phyloP scores from a whole-genome alignment of 768 basidiomycete genomes.

The Boletellus ananas region DNA sequence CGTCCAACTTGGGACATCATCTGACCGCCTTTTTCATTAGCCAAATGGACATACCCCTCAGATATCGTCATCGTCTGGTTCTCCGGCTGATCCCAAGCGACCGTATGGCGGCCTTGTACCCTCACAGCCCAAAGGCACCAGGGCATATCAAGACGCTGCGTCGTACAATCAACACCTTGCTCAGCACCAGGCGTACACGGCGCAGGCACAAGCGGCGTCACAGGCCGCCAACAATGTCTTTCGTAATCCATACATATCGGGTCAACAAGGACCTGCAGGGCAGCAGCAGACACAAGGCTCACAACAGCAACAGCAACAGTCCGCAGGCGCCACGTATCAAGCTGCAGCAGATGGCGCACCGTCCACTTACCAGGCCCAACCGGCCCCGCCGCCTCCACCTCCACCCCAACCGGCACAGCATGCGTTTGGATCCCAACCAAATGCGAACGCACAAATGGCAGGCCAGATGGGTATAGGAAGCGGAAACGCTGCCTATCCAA shows the following conservation, averaged over 20 bases:
- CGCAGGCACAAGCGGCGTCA: conserved; percentile 73
- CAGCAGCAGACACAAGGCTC: conserved; percentile 26
- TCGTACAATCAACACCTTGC: conserved; percentile 92
- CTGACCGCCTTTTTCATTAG: conserved; percentile 29
- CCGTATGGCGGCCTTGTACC: conserved; percentile 92
- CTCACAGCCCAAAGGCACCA: conserved; percentile 79
- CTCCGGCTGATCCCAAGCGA: conserved; percentile 65
- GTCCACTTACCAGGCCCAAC: conserved; percentile 23
- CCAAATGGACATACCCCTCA: conserved; percentile 46
- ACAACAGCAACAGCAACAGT: conserved; percentile 6
- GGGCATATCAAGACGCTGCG: conserved; percentile 89
- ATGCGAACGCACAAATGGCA: neutral
- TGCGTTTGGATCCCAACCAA: conserved; percentile 24
- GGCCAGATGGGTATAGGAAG: conserved; percentile 16
- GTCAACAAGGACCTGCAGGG: conserved; percentile 35
- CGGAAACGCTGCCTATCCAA: conserved; percentile 12
- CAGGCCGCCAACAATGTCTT: conserved; percentile 66
- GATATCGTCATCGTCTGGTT: conserved; percentile 29
- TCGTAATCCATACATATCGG: conserved; percentile 79
- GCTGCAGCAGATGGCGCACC: conserved; percentile 9
- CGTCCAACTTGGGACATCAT: conserved; percentile 2
- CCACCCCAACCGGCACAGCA: conserved; percentile 23
- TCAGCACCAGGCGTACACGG: conserved; percentile 91
- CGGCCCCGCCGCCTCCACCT: conserved; percentile 29
- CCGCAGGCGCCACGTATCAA: conserved; percentile 20